A percentile compares a stretch with the other conserved stretches of the same genome.
These are phyloP conservation scores for Diaporthe velutina DNA, from an alignment of 2,329 filamentous ascomycete species.

Conservation along the genomic window DNA sequence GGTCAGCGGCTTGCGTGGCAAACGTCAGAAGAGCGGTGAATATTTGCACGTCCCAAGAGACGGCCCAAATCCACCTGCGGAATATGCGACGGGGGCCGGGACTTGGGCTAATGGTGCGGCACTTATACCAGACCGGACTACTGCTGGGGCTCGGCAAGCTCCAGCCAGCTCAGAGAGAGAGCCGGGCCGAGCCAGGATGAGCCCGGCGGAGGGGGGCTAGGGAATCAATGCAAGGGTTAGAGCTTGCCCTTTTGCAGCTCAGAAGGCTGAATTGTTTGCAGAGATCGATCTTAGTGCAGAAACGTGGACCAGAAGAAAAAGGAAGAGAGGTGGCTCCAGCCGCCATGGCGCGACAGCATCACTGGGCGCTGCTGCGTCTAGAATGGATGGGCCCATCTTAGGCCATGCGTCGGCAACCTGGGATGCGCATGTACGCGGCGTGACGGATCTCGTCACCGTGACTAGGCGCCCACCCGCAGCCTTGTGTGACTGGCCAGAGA, in stretches of 20 bases:
- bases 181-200: slow-evolving; percentile 25
- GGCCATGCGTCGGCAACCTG: background rate
- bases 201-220: slow-evolving; percentile 10
- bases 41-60: background rate
- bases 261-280: slow-evolving; percentile 21
- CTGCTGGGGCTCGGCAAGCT: slow-evolving; percentile 12
- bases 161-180: slow-evolving; percentile 24
- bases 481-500: background rate
- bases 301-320: slow-evolving; percentile 17
- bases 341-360: background rate
- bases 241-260: slow-evolving; percentile 18
- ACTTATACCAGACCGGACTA: slow-evolving; percentile 21
- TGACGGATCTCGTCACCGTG: slow-evolving; percentile 12
- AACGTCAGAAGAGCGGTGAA: slow-evolving; percentile 26
- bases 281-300: slow-evolving; percentile 24
- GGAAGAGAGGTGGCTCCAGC: background rate
- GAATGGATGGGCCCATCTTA: background rate
- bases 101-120: slow-evolving; percentile 18
- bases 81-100: slow-evolving; percentile 8
- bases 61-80: background rate
- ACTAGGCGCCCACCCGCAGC: slow-evolving; percentile 17
- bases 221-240: slow-evolving; percentile 25
- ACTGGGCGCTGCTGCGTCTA: slow-evolving; percentile 10
- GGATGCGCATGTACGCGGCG: slow-evolving; percentile 14
- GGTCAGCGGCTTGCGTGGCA: slow-evolving; percentile 16